Evolutionary conservation across 1,284 basidiomycete species (phyloP).

Genomic region (Malassezia japonica): DNA sequence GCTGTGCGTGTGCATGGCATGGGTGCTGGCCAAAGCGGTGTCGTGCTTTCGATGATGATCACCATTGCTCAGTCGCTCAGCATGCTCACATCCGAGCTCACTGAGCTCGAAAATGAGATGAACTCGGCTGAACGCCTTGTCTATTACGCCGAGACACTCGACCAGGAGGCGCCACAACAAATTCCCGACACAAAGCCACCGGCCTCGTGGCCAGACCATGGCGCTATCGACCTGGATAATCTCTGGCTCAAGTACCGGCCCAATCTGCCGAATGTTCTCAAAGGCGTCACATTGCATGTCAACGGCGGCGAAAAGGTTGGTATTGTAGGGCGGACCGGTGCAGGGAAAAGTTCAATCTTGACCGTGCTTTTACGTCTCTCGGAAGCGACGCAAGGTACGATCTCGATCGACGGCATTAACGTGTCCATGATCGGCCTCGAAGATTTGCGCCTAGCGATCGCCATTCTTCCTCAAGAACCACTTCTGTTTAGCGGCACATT

Average conservation of each 20-base stretch:
- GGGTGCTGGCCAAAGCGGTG: conserved; percentile 23
- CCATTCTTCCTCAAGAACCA: conserved; percentile 45
- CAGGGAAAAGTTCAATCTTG: conserved; percentile 65
- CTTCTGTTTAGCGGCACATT: conserved; percentile 49
- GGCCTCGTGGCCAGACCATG: conserved; percentile 41
- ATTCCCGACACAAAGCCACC: conserved; percentile 27
- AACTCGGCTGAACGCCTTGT: conserved; percentile 45
- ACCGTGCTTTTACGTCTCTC: conserved; percentile 65
- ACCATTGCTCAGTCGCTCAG: conserved; percentile 38
- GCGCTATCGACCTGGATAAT: conserved; percentile 41
- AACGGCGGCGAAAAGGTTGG: conserved; percentile 54
- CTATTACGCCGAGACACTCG: conserved; percentile 40
- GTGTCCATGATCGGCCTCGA: conserved; percentile 52
- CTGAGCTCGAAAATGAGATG: conserved; percentile 50
- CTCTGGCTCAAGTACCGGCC: conserved; percentile 52
- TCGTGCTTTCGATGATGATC: conserved; percentile 41
- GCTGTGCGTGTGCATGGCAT: conserved; percentile 5
- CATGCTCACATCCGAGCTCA: conserved; percentile 47
- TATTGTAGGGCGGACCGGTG: conserved; percentile 52
- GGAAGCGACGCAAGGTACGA: conserved; percentile 58
- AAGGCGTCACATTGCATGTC: conserved; percentile 50
- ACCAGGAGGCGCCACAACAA: conserved; percentile 42
- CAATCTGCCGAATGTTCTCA: conserved; percentile 52
- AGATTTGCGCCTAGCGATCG: conserved; percentile 40
- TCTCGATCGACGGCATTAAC: conserved; percentile 64